Evolutionary conservation across 768 basidiomycete species (phyloP), one percentile per base, ranked within the genome.

Genomic region (Suillus plorans): DNA sequence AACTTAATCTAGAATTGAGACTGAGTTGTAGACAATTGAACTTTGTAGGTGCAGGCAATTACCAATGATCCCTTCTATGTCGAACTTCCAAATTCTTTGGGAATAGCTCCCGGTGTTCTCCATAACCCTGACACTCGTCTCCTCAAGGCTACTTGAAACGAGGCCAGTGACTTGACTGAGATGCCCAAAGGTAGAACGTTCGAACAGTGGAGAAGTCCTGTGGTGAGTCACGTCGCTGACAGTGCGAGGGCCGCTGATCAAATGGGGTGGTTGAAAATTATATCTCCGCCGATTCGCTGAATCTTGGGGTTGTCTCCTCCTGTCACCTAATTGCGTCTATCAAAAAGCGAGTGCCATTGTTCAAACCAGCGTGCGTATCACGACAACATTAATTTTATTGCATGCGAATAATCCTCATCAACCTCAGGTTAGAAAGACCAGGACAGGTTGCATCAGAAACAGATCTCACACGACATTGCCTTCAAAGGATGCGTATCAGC

Each of bases 121-220:
- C 8, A 95, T 79, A 1, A 91, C 85, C 31, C 31, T 41, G 73
- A 73, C 44, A 81, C 20, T 95, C 84, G 9, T 52, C 70, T 91
- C 84, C 31, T 87, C 87, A 66, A 86, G 80, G 28, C 81, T 82
- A n/a, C 89, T 31, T 31, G 31, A 92, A 22, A 92, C 80, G 42
- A 94, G 80, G 13, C 89, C 90, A 56, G 94, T 91, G 44, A 98
- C 90, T 71, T 91, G 81, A 99, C 84, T 89, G 84, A 64, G 86
- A 81, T 1, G 96, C 97, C 49, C 97, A 6, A 50, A 7, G 25
- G 25, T 25, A n/a, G n/a, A n/a, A n/a, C n/a, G n/a, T n/a, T n/a
- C 4, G 45, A 84, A 44, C 6, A 5, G 64, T 95, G 91, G 66
- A 97, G 82, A 64, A 64, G 83, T 81, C 37, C 92, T 92, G 52